A percentile compares a stretch with the other conserved stretches of the same genome.
Evolutionary conservation across 805 yeast genomes (phyloP).

Genomic region (Sugiyamaella smithiae): DNA sequence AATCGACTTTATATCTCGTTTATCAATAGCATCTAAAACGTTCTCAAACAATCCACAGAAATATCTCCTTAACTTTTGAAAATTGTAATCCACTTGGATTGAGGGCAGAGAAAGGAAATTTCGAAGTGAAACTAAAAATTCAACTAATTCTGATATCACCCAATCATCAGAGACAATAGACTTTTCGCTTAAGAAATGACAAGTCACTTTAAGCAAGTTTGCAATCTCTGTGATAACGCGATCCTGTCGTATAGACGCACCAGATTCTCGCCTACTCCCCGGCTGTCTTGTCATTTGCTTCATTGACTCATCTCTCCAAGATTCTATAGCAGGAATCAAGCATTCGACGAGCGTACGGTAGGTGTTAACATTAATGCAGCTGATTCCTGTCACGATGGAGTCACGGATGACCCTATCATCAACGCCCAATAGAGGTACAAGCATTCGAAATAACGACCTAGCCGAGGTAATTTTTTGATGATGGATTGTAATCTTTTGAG

Average conservation of each 20-base stretch:
- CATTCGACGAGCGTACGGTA: conserved; percentile 79
- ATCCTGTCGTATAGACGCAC: conserved; percentile 24
- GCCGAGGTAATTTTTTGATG: conserved; percentile 94
- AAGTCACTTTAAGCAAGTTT: conserved; percentile 70
- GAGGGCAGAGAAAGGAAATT: conserved; percentile 52
- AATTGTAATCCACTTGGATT: conserved; percentile 64
- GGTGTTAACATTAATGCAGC: conserved; percentile 86
- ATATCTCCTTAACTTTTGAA: conserved; percentile 74
- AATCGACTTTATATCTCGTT: conserved; percentile 37
- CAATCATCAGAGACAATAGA: conserved; percentile 60
- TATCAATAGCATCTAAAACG: conserved; percentile 47
- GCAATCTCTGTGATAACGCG: conserved; percentile 68
- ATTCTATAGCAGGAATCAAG: conserved; percentile 56
- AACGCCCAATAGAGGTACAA: conserved; percentile 72
- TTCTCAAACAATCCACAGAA: conserved; percentile 80
- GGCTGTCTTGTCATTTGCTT: conserved; percentile 1
- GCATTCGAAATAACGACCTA: conserved; percentile 81
- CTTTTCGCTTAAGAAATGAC: conserved; percentile 54
- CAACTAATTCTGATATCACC: conserved; percentile 61
- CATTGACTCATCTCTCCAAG: conserved; percentile 43
- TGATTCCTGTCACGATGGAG: conserved; percentile 83
- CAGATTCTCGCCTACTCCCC: conserved; percentile 29
- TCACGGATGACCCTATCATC: conserved; percentile 70
- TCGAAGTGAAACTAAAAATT: conserved; percentile 61
- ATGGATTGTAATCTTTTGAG: conserved; percentile 76